phyloP scores from a whole-genome alignment of 2,329 filamentous ascomycete genomes.

The Fusarium nematophilum region DNA sequence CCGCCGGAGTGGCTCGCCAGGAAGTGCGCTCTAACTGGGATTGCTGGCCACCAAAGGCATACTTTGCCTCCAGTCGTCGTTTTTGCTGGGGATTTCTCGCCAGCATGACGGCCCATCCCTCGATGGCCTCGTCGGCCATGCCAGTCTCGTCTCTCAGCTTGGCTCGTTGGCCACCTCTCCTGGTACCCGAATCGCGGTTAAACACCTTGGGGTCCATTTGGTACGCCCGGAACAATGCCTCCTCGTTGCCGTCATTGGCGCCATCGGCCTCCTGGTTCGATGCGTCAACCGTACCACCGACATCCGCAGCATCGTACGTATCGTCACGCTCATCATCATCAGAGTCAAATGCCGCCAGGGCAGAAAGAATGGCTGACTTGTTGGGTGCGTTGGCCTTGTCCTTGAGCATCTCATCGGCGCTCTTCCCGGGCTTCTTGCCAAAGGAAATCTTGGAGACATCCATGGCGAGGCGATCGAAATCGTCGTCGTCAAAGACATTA shows the following conservation, averaged over 20 bases:
- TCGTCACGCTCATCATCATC: conserved; percentile 98
- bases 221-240: conserved; percentile 78
- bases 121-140: conserved; percentile 93
- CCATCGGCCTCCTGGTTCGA: conserved; percentile 66
- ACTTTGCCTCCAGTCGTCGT: conserved; percentile 77
- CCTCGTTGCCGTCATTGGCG: conserved; percentile 69
- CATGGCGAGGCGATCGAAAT: conserved; percentile 77
- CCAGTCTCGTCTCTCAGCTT: conserved; percentile 80
- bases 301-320: conserved; percentile 92
- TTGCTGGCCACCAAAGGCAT: conserved; percentile 75
- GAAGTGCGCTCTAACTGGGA: conserved; percentile 72
- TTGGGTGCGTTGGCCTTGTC: conserved; percentile 74
- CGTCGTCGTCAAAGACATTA: conserved; percentile 85
- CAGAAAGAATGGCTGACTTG: conserved; percentile 89
- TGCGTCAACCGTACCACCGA: conserved; percentile 86
- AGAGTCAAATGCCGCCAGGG: conserved; percentile 87
- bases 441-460: conserved; percentile 78
- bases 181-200: conserved; percentile 75
- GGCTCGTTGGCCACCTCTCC: conserved; percentile 70
- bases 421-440: conserved; percentile 74
- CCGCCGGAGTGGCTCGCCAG: conserved; percentile 67
- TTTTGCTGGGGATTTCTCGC: conserved; percentile 75
- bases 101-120: conserved; percentile 94
- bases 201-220: conserved; percentile 74
- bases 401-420: conserved; percentile 77